These are phyloP conservation scores for Cladosporium oxysporum DNA, from an alignment of 2,329 filamentous ascomycete species.

Conservation along the genomic window DNA sequence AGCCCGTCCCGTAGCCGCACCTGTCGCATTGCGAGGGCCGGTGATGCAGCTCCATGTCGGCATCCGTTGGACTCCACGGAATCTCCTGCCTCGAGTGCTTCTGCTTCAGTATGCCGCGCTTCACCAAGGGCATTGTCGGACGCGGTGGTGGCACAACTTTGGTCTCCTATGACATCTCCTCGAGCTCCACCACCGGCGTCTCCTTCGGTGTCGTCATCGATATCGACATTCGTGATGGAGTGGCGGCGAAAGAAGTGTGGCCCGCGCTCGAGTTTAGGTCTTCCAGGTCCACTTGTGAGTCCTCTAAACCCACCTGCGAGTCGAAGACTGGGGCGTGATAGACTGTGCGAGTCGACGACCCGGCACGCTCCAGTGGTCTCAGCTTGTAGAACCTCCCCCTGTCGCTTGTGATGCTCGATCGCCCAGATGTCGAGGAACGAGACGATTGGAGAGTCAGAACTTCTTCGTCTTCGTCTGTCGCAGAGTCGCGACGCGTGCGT, in stretches of 20 bases:
- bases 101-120: not conserved
- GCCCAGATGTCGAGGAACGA: slow-evolving; percentile 1
- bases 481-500: slow-evolving; percentile 15
- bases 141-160: not conserved
- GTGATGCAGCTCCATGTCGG: not conserved
- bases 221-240: slow-evolving; percentile 1
- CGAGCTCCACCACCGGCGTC: not conserved
- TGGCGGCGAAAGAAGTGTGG: slow-evolving; percentile 9
- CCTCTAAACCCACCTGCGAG: not conserved
- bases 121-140: not conserved
- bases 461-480: not conserved
- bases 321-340: slow-evolving; percentile 9
- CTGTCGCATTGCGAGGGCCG: slow-evolving; percentile 6
- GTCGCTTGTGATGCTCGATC: not conserved
- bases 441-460: slow-evolving; percentile 3
- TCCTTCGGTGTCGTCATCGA: slow-evolving; percentile 5
- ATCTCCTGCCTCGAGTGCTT: not conserved
- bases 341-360: slow-evolving; percentile 18
- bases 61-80: not conserved
- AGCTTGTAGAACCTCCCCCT: slow-evolving; percentile 1
- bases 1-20: not conserved
- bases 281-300: not conserved
- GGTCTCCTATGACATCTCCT: slow-evolving; percentile 10
- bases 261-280: slow-evolving; percentile 14
- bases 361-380: slow-evolving; percentile 4